Conservation (phyloP, 305 asterid genomes). For the Solanum hybrid region DNA sequence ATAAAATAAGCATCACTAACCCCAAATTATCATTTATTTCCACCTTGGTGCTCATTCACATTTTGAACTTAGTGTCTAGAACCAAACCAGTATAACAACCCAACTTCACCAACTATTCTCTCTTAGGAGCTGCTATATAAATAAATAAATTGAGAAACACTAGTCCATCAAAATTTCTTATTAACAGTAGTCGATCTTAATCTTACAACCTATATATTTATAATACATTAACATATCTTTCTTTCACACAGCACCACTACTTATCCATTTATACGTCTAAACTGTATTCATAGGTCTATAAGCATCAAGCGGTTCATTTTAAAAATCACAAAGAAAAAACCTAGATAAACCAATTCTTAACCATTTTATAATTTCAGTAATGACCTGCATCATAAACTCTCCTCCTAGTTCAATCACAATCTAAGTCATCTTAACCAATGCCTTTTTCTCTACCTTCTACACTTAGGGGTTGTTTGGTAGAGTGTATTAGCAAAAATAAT, state of each 20-base stretch:
- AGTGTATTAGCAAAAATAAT: too few species aligned
- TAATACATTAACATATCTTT: background rate
- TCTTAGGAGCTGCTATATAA: background rate
- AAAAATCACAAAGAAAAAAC: background rate
- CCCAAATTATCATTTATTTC: background rate
- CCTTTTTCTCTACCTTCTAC: background rate
- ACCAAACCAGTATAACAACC: background rate
- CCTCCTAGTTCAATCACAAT: background rate
- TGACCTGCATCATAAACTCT: background rate
- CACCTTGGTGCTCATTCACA: background rate
- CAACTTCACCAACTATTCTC: background rate
- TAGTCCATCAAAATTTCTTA: background rate
- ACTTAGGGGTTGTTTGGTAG: too few species aligned
- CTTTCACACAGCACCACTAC: background rate
- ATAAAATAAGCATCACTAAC: background rate
- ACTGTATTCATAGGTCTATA: background rate
- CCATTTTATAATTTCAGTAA: background rate
- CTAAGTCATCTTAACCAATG: background rate
- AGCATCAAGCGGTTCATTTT: background rate
- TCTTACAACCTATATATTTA: background rate
- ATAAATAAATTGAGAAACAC: background rate
- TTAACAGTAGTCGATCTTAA: background rate
- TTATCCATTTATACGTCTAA: background rate
- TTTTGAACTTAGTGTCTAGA: background rate
- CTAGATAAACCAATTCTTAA: background rate